Percentiles rank a stretch among this genome's conserved stretches.
phyloP scores from a whole-genome alignment of 1,284 basidiomycete species.

The Irpex sp. region DNA sequence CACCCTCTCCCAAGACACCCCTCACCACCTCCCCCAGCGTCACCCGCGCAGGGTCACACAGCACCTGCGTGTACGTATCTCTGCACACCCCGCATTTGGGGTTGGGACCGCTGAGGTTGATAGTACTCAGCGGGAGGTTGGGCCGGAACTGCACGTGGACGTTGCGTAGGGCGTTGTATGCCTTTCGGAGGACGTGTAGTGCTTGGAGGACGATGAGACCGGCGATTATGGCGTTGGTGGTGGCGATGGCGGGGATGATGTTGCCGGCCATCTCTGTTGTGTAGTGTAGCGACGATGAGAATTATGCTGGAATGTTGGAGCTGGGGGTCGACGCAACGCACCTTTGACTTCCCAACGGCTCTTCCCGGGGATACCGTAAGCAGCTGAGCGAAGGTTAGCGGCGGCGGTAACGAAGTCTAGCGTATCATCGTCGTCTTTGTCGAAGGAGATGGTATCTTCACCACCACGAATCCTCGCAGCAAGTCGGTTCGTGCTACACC shows the following conservation, averaged over 20 bases:
- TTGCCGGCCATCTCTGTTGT: conserved; percentile 99
- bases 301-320: too few species aligned
- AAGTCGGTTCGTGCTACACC: conserved; percentile 69
- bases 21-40: conserved; percentile 74
- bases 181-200: conserved; percentile 72
- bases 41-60: conserved; percentile 63
- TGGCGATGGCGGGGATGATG: conserved; percentile 98
- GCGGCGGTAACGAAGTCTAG: conserved; percentile 92
- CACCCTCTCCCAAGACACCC: conserved; percentile 55
- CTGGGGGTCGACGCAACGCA: conserved; percentile 24
- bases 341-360: conserved; percentile 98
- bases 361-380: conserved; percentile 87
- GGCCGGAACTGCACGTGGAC: conserved; percentile 77
- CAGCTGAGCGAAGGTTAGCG: conserved; percentile 87
- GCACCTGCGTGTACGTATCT: conserved; percentile 77
- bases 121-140: conserved; percentile 67
- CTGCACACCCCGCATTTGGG: conserved; percentile 80
- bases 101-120: conserved; percentile 64
- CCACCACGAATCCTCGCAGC: conserved; percentile 71
- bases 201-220: conserved; percentile 94
- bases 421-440: conserved; percentile 98
- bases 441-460: conserved; percentile 83
- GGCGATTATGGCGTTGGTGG: conserved; percentile 96
- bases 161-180: conserved; percentile 57
- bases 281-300: neutral